These are phyloP conservation scores for Colletotrichum eleusines DNA, from an alignment of 2,329 filamentous ascomycete genomes.

Conservation along the genomic window DNA sequence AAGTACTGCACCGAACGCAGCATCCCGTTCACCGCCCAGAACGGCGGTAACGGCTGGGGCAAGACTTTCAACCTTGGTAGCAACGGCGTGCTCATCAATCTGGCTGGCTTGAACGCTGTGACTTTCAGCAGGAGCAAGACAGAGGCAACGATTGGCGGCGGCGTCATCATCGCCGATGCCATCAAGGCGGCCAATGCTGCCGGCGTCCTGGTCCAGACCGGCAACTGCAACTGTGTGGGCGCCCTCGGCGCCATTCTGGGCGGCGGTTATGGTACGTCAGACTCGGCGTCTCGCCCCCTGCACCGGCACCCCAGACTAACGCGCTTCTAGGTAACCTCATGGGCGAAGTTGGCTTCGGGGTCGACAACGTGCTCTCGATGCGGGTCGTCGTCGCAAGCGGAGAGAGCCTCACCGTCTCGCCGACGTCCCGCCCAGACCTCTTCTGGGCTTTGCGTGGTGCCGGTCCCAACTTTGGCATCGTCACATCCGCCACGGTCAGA, in stretches of 20 bases:
- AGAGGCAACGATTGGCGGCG: constrained; percentile 41
- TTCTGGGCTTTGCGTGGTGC: constrained; percentile 64
- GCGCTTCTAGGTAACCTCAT: constrained; percentile 27
- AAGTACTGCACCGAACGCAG: constrained; percentile 29
- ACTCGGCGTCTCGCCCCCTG: no score
- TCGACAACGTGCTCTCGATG: constrained; percentile 52
- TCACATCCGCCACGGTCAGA: constrained; percentile 59
- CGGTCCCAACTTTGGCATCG: constrained; percentile 63
- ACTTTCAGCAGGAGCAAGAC: constrained; percentile 40
- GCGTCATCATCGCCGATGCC: constrained; percentile 35
- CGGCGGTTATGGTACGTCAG: constrained; percentile 37
- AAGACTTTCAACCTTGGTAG: constrained; percentile 34
- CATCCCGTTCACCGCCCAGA: constrained; percentile 38
- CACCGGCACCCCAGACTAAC: background rate
- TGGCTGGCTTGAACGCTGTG: constrained; percentile 44
- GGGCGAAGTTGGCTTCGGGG: constrained; percentile 41
- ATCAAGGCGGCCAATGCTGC: constrained; percentile 30
- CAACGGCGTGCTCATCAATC: constrained; percentile 45
- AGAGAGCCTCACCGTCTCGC: constrained; percentile 44
- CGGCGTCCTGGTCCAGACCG: constrained; percentile 39
- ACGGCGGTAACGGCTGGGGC: constrained; percentile 43
- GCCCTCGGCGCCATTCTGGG: constrained; percentile 43
- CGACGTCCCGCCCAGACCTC: constrained; percentile 52
- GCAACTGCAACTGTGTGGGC: constrained; percentile 48
- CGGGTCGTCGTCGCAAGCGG: constrained; percentile 48